Percentiles rank a stretch among this genome's conserved stretches.
These are phyloP conservation scores for Exophiala viscosa DNA, from an alignment of 2,329 filamentous ascomycete genomes.

Conservation along the genomic window DNA sequence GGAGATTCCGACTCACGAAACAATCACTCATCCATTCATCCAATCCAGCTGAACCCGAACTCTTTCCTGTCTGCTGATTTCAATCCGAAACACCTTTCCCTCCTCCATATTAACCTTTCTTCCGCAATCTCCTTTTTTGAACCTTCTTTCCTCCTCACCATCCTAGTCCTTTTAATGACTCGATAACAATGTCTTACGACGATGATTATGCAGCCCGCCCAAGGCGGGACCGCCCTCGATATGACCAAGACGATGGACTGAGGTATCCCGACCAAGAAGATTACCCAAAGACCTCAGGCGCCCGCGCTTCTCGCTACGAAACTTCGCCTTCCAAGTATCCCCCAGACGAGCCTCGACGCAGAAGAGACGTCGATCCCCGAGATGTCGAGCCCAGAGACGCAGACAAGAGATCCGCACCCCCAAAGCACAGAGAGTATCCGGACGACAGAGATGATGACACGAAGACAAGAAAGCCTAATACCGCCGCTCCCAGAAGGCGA, in stretches of 20 bases:
- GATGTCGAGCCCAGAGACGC: slow-evolving; percentile 14
- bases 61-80: no score
- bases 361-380: slow-evolving; percentile 3
- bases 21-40: no score
- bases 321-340: slow-evolving; percentile 9
- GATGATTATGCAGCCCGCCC: slow-evolving; percentile 20
- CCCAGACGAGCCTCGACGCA: neutral
- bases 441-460: slow-evolving; percentile 7
- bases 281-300: slow-evolving; percentile 4
- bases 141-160: neutral
- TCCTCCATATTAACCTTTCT: no score
- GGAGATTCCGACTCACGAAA: no score
- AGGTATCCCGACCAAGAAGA: slow-evolving; percentile 14
- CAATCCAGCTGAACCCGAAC: no score
- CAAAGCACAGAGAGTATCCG: slow-evolving; percentile 15
- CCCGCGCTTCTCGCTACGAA: slow-evolving; percentile 18
- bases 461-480: slow-evolving; percentile 16
- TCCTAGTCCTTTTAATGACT: neutral
- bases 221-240: slow-evolving; percentile 16
- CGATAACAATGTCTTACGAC: slow-evolving; percentile 16
- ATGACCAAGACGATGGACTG: slow-evolving; percentile 10
- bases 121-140: neutral
- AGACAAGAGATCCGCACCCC: slow-evolving; percentile 10
- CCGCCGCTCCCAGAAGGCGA: slow-evolving; percentile 14
- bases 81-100: no score